phyloP scores from a whole-genome alignment of 1,284 basidiomycete genomes.

The Neolentinus lepideus region DNA sequence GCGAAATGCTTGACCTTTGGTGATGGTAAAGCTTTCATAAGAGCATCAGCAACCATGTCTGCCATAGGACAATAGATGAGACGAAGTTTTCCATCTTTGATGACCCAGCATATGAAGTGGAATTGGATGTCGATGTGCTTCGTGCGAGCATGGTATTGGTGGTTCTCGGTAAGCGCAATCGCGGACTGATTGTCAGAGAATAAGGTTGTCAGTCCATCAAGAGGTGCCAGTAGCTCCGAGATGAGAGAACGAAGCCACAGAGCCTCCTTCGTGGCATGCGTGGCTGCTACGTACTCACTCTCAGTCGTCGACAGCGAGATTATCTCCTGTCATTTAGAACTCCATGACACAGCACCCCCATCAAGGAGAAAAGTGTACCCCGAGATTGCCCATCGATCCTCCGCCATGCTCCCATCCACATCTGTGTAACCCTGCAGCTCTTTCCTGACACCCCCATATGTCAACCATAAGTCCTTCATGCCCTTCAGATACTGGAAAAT shows the following conservation, averaged over 20 bases:
- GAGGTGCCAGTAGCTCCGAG: no score
- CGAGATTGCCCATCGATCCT: constrained; percentile 11
- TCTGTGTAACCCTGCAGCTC: constrained; percentile 12
- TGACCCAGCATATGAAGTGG: constrained; percentile 23
- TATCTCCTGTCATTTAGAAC: constrained; percentile 13
- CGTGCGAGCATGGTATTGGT: constrained; percentile 14
- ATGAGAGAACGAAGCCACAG: no score
- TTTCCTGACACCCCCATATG: constrained; percentile 2
- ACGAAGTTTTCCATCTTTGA: constrained; percentile 12
- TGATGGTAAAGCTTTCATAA: constrained; percentile 17
- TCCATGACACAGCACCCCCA: constrained; percentile 14
- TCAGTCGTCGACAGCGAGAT: constrained; percentile 17
- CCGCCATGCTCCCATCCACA: constrained; percentile 13
- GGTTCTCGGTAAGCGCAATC: constrained; percentile 21
- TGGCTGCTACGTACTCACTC: no score
- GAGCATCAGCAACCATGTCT: constrained; percentile 17
- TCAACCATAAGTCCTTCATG: constrained; percentile 11
- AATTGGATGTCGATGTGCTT: constrained; percentile 28
- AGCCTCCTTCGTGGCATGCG: no score
- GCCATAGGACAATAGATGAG: constrained; percentile 13
- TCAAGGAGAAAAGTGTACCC: constrained; percentile 15
- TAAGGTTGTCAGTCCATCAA: no score
- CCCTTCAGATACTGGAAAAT: constrained; percentile 17
- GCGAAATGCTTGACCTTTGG: no score
- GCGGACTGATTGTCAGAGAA: no score